These are phyloP conservation scores for Kazachstania bromeliacearum DNA, from an alignment of 805 yeast species.

Conservation along the genomic window DNA sequence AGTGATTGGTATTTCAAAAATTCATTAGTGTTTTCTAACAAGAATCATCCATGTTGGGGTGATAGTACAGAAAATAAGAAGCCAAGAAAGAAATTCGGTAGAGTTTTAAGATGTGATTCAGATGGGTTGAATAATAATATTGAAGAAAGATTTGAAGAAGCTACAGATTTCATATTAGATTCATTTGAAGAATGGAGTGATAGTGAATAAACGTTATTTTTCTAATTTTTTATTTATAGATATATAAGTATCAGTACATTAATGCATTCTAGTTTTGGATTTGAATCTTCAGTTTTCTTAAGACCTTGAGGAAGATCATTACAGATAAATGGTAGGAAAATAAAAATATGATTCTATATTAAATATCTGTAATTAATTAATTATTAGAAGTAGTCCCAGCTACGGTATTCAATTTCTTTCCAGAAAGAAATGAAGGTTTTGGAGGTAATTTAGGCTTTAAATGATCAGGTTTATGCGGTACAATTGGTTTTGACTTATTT, in stretches of 20 bases:
- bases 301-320: too few relatives aligned
- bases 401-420: conserved; percentile 7
- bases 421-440: conserved; percentile 45
- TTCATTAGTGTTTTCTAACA: conserved; percentile 71
- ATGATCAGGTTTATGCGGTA: conserved; percentile 51
- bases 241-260: conserved; percentile 1
- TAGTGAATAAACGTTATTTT: conserved; percentile 18
- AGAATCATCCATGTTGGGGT: conserved; percentile 76
- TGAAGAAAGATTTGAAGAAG: conserved; percentile 76
- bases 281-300: too few relatives aligned
- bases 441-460: conserved; percentile 25
- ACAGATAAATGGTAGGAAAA: too few relatives aligned
- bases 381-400: conserved; percentile 3
- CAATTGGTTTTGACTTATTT: conserved; percentile 25
- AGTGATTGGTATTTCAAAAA: conserved; percentile 87
- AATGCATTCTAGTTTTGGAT: too few relatives aligned
- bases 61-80: conserved; percentile 43
- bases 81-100: conserved; percentile 86
- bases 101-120: conserved; percentile 64
- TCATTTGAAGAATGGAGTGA: conserved; percentile 61
- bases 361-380: too few relatives aligned
- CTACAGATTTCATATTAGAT: conserved; percentile 73
- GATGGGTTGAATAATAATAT: conserved; percentile 71
- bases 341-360: too few relatives aligned
- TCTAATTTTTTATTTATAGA: neutral